These are phyloP conservation scores for barley (Hordeum vulgare) DNA, from an alignment of 176 grass and related monocot genomes.

Conservation along the genomic window DNA sequence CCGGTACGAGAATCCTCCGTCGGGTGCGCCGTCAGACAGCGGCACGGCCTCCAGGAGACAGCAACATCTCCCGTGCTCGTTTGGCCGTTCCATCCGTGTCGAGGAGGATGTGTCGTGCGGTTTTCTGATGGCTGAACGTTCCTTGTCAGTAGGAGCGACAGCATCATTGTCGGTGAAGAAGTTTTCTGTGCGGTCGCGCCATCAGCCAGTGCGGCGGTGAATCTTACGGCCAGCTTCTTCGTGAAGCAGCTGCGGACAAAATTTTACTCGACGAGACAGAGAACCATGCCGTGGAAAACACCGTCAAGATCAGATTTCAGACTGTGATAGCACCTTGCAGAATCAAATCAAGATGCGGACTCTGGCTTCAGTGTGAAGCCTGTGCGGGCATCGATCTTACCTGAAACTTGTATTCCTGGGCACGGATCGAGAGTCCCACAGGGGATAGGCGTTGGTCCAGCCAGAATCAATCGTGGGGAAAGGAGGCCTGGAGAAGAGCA, in stretches of 20 bases:
- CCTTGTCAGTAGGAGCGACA: not conserved
- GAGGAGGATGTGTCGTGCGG: not conserved
- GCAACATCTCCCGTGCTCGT: not conserved
- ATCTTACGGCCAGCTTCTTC: not conserved
- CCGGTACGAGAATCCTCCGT: not conserved
- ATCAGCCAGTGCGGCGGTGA: too few species aligned
- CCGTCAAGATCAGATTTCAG: too few species aligned
- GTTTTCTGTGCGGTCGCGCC: not conserved
- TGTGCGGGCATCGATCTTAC: too few species aligned
- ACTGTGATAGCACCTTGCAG: too few species aligned
- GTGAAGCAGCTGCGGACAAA: not conserved
- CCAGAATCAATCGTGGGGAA: not conserved
- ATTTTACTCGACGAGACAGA: not conserved
- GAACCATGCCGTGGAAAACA: not conserved
- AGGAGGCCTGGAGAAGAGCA: not conserved
- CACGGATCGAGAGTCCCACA: not conserved
- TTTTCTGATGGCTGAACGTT: not conserved
- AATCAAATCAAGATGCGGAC: too few species aligned
- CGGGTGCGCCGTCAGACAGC: not conserved
- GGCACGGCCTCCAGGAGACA: not conserved
- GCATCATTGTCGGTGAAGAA: not conserved
- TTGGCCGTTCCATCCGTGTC: not conserved
- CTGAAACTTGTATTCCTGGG: not conserved
- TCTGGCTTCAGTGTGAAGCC: too few species aligned
- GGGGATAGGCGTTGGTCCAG: not conserved